phyloP scores from a whole-genome alignment of 2,329 filamentous ascomycete species.

The Coniella vitis region DNA sequence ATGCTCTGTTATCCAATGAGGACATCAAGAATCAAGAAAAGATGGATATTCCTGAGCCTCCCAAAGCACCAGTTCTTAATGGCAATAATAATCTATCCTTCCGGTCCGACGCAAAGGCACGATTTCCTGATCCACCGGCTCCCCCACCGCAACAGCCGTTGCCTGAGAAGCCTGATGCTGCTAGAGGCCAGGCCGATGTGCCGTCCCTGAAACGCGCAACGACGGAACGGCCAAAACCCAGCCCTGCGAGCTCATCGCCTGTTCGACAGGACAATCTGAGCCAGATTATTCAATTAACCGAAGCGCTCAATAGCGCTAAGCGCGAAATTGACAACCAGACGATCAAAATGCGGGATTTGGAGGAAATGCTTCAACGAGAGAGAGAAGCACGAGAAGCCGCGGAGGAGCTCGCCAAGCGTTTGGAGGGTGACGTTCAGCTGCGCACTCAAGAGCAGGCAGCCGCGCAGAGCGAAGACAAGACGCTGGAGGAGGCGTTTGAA shows the following conservation, averaged over 20 bases:
- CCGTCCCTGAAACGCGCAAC: constrained; percentile 67
- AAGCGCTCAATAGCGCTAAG: constrained; percentile 76
- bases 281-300: constrained; percentile 78
- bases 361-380: constrained; percentile 71
- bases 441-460: constrained; percentile 33
- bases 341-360: constrained; percentile 71
- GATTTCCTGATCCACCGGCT: constrained; percentile 88
- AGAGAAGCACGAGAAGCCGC: constrained; percentile 74
- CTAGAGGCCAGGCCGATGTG: constrained; percentile 35
- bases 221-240: constrained; percentile 64
- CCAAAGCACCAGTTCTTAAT: constrained; percentile 43
- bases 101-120: constrained; percentile 69
- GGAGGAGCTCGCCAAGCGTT: constrained; percentile 69
- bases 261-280: constrained; percentile 53
- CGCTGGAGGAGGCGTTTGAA: constrained; percentile 41
- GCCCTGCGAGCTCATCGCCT: constrained; percentile 47
- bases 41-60: constrained; percentile 38
- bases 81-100: constrained; percentile 45
- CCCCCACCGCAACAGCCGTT: constrained; percentile 89
- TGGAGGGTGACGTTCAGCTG: constrained; percentile 49
- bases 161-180: constrained; percentile 82
- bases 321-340: constrained; percentile 82
- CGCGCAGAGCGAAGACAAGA: constrained; percentile 29
- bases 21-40: constrained; percentile 53
- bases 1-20: constrained; percentile 68